phyloP scores from a whole-genome alignment of 2,329 filamentous ascomycete genomes.

The Fusarium musae region DNA sequence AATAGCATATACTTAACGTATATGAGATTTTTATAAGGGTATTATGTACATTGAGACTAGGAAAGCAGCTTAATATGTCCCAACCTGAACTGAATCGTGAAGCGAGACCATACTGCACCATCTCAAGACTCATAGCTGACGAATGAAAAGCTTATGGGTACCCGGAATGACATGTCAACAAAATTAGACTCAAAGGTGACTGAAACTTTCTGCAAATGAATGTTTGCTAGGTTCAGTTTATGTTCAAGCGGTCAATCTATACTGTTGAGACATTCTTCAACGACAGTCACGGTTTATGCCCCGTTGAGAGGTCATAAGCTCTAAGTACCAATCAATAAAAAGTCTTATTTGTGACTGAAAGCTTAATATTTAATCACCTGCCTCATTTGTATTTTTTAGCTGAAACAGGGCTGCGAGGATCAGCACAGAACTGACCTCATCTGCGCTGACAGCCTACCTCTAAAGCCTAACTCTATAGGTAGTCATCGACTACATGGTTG shows the following conservation, averaged over 20 bases:
- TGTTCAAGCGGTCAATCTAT: neutral
- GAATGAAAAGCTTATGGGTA: neutral
- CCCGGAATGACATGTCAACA: neutral
- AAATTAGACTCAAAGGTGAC: neutral
- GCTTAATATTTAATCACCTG: neutral
- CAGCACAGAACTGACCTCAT: neutral
- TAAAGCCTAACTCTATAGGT: neutral
- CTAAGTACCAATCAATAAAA: no score
- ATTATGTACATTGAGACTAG: neutral
- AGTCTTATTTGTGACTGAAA: neutral
- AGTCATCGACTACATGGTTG: neutral
- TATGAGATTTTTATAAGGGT: neutral
- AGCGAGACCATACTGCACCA: neutral
- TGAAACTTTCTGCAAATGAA: neutral
- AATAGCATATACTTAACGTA: neutral
- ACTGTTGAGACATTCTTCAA: neutral
- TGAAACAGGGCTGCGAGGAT: neutral
- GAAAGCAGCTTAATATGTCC: neutral
- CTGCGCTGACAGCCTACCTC: neutral
- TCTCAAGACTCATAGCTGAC: neutral
- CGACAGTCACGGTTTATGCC: neutral
- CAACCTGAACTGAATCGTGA: neutral
- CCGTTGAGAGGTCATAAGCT: no score
- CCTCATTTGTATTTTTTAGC: neutral
- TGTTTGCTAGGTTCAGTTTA: neutral